Evolutionary conservation across 1,139 yeast species (phyloP).

Genomic region (Arxiozyma heterogenica): DNA sequence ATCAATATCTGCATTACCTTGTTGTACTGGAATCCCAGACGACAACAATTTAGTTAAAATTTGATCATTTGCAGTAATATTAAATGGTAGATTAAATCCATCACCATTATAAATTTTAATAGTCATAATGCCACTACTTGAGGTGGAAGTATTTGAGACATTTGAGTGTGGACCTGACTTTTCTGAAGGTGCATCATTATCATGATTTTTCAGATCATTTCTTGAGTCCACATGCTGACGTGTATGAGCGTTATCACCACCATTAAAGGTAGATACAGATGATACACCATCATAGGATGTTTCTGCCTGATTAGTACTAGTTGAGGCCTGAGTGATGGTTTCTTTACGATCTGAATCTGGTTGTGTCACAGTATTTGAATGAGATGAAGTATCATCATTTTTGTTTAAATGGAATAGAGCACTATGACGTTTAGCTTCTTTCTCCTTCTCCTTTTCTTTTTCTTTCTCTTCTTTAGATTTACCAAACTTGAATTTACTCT

Average conservation of each 20-base stretch:
- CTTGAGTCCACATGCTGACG: neutral
- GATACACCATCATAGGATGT: slow-evolving; percentile 23
- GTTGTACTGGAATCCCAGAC: slow-evolving; percentile 23
- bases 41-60: slow-evolving; percentile 20
- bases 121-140: slow-evolving; percentile 24
- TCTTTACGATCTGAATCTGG: slow-evolving; percentile 7
- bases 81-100: slow-evolving; percentile 26
- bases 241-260: neutral
- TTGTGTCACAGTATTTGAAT: neutral
- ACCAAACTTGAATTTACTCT: slow-evolving; percentile 29
- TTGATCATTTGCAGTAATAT: slow-evolving; percentile 25
- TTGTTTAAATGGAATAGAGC: slow-evolving; percentile 11
- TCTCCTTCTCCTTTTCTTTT: slow-evolving; percentile 14
- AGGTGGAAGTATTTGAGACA: slow-evolving; percentile 7
- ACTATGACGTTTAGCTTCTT: slow-evolving; percentile 11
- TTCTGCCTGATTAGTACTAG: slow-evolving; percentile 15
- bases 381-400: slow-evolving; percentile 4
- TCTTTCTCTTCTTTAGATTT: slow-evolving; percentile 27
- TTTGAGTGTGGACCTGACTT: neutral
- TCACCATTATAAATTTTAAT: slow-evolving; percentile 28
- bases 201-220: neutral
- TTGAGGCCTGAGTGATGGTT: slow-evolving; percentile 8
- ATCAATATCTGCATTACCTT: slow-evolving; percentile 11
- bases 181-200: neutral
- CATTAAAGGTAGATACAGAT: slow-evolving; percentile 15